A percentile compares a stretch with the other conserved stretches of the same genome.
phyloP scores from a whole-genome alignment of 139 green algal genomes.

The Chlorella sp. region DNA sequence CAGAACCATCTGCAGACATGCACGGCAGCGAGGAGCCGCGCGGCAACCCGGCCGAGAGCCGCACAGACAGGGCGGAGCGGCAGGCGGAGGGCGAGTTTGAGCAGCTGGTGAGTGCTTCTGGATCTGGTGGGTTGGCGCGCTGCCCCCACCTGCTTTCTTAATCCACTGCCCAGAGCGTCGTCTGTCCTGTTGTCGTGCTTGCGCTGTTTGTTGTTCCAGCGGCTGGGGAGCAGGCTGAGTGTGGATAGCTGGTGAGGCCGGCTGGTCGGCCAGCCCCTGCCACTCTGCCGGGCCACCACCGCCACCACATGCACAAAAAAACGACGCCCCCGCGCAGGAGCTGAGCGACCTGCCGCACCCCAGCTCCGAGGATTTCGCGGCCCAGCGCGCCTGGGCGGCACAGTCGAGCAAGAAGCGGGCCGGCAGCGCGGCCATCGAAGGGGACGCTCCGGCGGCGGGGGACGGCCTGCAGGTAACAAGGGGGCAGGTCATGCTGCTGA shows the following conservation, averaged over 20 bases:
- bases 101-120: slow-evolving; percentile 11
- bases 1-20: slow-evolving; percentile 10
- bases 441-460: slow-evolving; percentile 19
- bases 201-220: no score
- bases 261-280: no score
- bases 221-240: no score
- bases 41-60: slow-evolving; percentile 16
- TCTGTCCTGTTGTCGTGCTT: no score
- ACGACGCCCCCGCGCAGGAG: no score
- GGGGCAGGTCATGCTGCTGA: neutral
- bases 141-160: no score
- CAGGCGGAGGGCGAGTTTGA: slow-evolving; percentile 13
- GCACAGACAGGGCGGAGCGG: slow-evolving; percentile 14
- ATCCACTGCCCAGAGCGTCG: no score
- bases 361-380: neutral
- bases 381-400: neutral
- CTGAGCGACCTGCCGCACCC: neutral
- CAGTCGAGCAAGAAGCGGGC: neutral
- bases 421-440: slow-evolving; percentile 6
- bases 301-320: no score
- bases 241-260: no score
- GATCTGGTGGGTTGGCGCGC: no score
- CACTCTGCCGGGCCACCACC: neutral
- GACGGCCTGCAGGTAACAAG: slow-evolving; percentile 18
- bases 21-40: slow-evolving; percentile 1